Evolutionary conservation across 2,329 filamentous ascomycete species (phyloP).

Genomic region (Claviceps citrina): DNA sequence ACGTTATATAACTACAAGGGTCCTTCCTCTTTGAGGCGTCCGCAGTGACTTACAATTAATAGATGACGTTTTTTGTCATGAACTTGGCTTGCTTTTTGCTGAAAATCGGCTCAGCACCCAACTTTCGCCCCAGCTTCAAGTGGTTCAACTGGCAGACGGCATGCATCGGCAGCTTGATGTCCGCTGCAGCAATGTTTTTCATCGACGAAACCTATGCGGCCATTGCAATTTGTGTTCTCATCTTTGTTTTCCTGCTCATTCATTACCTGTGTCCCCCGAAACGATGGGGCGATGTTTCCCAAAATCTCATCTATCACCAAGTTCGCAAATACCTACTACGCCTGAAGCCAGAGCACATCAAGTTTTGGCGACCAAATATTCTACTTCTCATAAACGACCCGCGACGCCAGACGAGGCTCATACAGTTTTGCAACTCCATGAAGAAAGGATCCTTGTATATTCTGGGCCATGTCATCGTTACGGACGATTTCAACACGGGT

Average conservation of each 20-base stretch:
- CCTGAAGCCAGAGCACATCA: constrained; percentile 77
- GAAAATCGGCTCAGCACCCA: constrained; percentile 75
- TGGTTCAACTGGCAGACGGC: constrained; percentile 83
- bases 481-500: constrained; percentile 61
- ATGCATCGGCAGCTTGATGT: constrained; percentile 56
- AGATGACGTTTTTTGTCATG: constrained; percentile 82
- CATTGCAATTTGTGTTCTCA: constrained; percentile 55
- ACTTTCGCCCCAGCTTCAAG: constrained; percentile 76
- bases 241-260: constrained; percentile 68
- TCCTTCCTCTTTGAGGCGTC: neutral
- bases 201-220: constrained; percentile 70
- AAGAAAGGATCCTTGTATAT: constrained; percentile 81
- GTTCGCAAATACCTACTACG: constrained; percentile 75
- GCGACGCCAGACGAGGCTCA: constrained; percentile 64
- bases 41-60: neutral
- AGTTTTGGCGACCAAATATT: constrained; percentile 85
- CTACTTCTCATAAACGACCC: constrained; percentile 72
- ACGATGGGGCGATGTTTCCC: constrained; percentile 78
- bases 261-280: constrained; percentile 78
- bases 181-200: constrained; percentile 75
- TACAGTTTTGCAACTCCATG: constrained; percentile 81
- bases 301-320: constrained; percentile 74
- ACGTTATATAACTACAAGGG: neutral
- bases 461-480: constrained; percentile 75
- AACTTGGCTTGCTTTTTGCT: constrained; percentile 77